Evolutionary conservation across 2,329 filamentous ascomycete species (phyloP).

Genomic region (Harringtonia lauricola): DNA sequence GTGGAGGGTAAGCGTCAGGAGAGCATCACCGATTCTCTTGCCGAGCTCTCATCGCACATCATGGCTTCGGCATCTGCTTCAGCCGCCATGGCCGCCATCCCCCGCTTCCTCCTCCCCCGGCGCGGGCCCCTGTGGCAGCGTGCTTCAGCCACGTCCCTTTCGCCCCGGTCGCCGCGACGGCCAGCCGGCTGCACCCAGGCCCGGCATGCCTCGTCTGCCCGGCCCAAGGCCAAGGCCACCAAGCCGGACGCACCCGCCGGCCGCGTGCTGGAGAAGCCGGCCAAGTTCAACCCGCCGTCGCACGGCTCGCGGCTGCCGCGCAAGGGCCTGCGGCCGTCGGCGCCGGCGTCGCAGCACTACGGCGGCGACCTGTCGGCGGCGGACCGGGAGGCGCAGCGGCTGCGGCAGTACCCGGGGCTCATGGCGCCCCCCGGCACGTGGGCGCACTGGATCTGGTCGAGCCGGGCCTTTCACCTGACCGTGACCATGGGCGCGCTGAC

Average conservation of each 20-base stretch:
- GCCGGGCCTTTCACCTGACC: slow-evolving; percentile 61
- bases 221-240: slow-evolving; percentile 9
- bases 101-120: slow-evolving; percentile 57
- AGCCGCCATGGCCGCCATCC: slow-evolving; percentile 37
- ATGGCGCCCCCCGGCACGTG: slow-evolving; percentile 77
- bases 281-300: slow-evolving; percentile 84
- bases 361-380: slow-evolving; percentile 58
- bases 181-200: background rate
- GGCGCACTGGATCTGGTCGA: slow-evolving; percentile 76
- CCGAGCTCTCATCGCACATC: too few relatives aligned
- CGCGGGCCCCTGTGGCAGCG: slow-evolving; percentile 44
- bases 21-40: too few relatives aligned
- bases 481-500: slow-evolving; percentile 73
- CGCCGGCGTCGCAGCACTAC: slow-evolving; percentile 53
- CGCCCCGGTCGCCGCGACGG: too few relatives aligned
- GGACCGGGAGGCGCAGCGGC: slow-evolving; percentile 55
- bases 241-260: slow-evolving; percentile 20
- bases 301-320: slow-evolving; percentile 62
- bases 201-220: background rate
- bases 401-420: slow-evolving; percentile 74
- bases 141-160: background rate
- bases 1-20: too few relatives aligned
- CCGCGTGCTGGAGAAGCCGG: slow-evolving; percentile 70
- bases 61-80: background rate
- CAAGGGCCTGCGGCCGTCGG: slow-evolving; percentile 23